Conservation (phyloP, 257 asterid species). For the Solanum tacnaense region DNA sequence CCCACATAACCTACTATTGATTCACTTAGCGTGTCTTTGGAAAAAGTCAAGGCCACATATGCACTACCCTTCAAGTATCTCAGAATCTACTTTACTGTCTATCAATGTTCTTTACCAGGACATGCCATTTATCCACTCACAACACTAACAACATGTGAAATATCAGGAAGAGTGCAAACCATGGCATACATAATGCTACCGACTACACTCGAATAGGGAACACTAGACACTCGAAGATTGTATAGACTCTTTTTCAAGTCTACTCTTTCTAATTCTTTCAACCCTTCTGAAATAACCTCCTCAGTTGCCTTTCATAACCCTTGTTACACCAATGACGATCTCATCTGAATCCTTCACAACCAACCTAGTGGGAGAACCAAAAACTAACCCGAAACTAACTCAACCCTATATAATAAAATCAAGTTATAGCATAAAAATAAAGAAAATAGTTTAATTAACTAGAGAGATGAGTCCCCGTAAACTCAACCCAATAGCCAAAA, state of each 20-base stretch:
- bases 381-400: too few species aligned
- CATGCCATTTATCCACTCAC: neutral
- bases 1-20: neutral
- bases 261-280: neutral
- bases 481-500: neutral
- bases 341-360: neutral
- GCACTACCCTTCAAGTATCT: neutral
- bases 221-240: neutral
- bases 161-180: neutral
- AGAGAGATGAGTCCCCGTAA: neutral
- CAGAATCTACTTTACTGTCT: too few species aligned
- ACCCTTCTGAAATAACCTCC: neutral
- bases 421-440: neutral
- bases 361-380: neutral
- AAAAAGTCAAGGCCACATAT: neutral
- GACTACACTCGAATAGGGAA: neutral
- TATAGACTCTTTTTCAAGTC: neutral
- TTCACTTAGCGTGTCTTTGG: neutral
- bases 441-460: neutral
- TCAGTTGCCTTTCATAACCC: neutral
- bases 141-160: neutral
- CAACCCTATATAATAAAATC: neutral
- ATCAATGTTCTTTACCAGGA: neutral
- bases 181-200: neutral
- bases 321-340: neutral